A percentile compares a stretch with the other conserved stretches of the same genome.
These are phyloP conservation scores for Vitis rupestris DNA, from an alignment of 164 flowering plant species.

Conservation along the genomic window DNA sequence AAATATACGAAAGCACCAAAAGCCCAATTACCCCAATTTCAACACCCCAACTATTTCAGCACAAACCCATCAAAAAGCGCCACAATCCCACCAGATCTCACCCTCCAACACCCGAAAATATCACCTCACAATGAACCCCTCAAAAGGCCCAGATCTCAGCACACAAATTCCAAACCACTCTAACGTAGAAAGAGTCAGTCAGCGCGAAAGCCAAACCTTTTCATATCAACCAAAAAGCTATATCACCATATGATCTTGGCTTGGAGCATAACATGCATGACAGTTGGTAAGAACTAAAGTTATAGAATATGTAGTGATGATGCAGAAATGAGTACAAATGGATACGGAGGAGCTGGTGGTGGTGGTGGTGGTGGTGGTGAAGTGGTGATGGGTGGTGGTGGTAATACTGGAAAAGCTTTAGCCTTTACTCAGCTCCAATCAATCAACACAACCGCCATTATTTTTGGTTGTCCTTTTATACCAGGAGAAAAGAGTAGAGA, in stretches of 20 bases:
- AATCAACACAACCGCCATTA: constrained; percentile 38
- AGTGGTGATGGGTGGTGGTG: no score
- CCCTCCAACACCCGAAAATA: not conserved
- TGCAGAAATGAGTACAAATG: no score
- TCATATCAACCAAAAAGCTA: no score
- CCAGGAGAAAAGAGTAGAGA: constrained; percentile 1
- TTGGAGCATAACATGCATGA: no score
- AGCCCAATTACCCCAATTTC: constrained; percentile 7
- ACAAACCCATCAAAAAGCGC: constrained; percentile 7
- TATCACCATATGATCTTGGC: no score
- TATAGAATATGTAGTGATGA: no score
- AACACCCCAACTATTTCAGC: constrained; percentile 8
- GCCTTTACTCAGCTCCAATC: constrained; percentile 19
- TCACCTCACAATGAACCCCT: not conserved
- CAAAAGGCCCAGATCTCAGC: constrained; percentile 8
- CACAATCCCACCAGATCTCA: not conserved
- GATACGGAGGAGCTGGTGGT: no score
- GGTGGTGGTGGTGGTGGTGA: no score
- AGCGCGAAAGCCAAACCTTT: no score
- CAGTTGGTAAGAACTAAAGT: no score
- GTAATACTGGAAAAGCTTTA: no score
- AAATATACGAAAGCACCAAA: not conserved
- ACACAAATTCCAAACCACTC: not conserved
- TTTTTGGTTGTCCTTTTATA: constrained; percentile 19
- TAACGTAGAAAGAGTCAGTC: no score